Evolutionary conservation across 768 basidiomycete genomes (phyloP), one percentile per base, ranked within the genome.

Genomic region (Calocybe gangraenosa): DNA sequence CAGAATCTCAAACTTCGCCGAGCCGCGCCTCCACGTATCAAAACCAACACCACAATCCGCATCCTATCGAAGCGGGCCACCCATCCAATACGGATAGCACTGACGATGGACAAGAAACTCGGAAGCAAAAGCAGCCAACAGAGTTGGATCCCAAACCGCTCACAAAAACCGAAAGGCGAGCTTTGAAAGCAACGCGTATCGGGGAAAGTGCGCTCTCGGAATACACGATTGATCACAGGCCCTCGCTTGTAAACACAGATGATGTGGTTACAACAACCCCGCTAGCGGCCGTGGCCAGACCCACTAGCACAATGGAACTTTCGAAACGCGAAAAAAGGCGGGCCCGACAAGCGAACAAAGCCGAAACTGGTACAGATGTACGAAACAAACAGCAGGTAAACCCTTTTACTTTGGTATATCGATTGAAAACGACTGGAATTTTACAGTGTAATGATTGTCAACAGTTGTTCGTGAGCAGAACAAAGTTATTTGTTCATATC

Each of bases 241-340:
- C n/a, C 25, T 11, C 25, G 11, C 5, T 11, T 28, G 6, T 5
- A 28, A 28, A 37, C 34, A 15, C 30, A 9, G 46, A 34, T 34
- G 42, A 39, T 32, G 42, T 10, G 13, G 49, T n/a, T n/a, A n/a
- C n/a, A n/a, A n/a, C n/a, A 49, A 43, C 37, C n/a, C 33, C 25
- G 7, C 14, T 40, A 5, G 18, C 41, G 3, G 44, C 28, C 13
- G 33, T 25, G 23, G 17, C 7, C 15, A 30, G n/a, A 13, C 38
- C 23, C 3, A 42, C 5, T 5, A 28, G 25, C 11, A n/a, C 57
- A 30, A 22, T 19, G 18, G 65, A 65, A 45, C 58, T 60, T 1
- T 67, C 90, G 5, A 97, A 96, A 65, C 81, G 79, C 47, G 91
- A 96, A 23, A 91, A 84, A 63, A 70, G 94, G 37, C 75, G 82